Evolutionary conservation across 768 basidiomycete genomes (phyloP), one percentile per base, ranked within the genome.

Genomic region (Amanita fuliginea): DNA sequence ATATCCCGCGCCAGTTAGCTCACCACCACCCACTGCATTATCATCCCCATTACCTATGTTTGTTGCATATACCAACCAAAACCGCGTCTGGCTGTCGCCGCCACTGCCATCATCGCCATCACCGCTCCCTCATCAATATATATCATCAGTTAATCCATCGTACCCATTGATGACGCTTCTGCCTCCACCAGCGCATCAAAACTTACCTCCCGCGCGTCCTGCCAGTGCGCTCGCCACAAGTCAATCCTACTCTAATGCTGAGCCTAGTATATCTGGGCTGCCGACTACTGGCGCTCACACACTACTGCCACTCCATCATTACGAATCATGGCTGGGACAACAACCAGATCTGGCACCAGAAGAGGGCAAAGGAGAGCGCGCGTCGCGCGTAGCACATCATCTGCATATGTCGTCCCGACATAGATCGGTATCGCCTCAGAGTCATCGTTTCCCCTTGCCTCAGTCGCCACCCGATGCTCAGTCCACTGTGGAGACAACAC

Each of bases 291-390:
- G 60, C 16, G 56, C 60, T 46, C 53, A 55, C 34, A 67, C 53
- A 39, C 59, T 57, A 13, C 65, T 63, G 4, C 66, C 63, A 32
- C 63, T 59, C 44, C 58, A 53, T 56, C 62, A 53, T 54, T 65
- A 41, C 46, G 54, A 45, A 11, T 47, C 45, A 37, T 49, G 51
- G 43, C 47, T 57, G 6, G 56, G 47, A 14, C 46, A 52, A 9
- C 56, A 54, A 36, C 51, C 55, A 22, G 54, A 59, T 53, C 47
- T 63, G 7, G 74, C 73, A 42, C 64, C 70, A 3, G 72, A 78
- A 62, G 76, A 77, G 56, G 78, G 78, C 32, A 80, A 80, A 57
- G 83, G 81, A 35, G 72, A 75, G 50, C 73, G 73, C 14, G 76
- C 81, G 16, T 71, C 74, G 3, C 72, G 80, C 10, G 71, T 81